Conservation (phyloP, 352 stramenopile genomes). For the Thalassiosira exigua region DNA sequence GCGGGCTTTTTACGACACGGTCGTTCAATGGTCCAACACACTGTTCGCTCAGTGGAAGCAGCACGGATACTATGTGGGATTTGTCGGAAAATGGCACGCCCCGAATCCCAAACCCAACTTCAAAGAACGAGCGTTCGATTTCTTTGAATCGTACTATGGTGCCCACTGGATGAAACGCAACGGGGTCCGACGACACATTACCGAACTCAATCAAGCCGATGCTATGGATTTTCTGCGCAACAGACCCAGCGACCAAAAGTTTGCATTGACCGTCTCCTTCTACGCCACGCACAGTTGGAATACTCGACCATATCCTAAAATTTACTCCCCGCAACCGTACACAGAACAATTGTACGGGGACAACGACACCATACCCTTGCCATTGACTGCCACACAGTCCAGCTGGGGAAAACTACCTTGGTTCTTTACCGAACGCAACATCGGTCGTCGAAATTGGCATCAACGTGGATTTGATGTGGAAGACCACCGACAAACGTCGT, state of each 20-base stretch:
- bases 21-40: no score
- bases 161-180: slow-evolving; percentile 38
- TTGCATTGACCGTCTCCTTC: slow-evolving; percentile 74
- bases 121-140: no score
- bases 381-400: slow-evolving; percentile 44
- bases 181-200: slow-evolving; percentile 63
- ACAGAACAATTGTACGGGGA: slow-evolving; percentile 65
- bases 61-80: slow-evolving; percentile 74
- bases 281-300: slow-evolving; percentile 73
- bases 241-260: slow-evolving; percentile 62
- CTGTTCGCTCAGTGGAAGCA: no score
- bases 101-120: slow-evolving; percentile 27
- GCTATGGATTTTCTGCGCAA: slow-evolving; percentile 58
- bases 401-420: slow-evolving; percentile 56
- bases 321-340: slow-evolving; percentile 64
- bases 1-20: no score
- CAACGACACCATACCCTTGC: slow-evolving; percentile 59
- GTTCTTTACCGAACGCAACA: slow-evolving; percentile 59
- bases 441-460: slow-evolving; percentile 53
- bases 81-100: slow-evolving; percentile 72
- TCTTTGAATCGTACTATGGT: slow-evolving; percentile 60
- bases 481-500: slow-evolving; percentile 63
- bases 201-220: slow-evolving; percentile 69
- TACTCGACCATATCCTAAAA: slow-evolving; percentile 20
- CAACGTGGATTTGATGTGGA: slow-evolving; percentile 53